These are phyloP conservation scores for Phaseolus coccineus DNA, from an alignment of 331 rosid species.

Conservation along the genomic window DNA sequence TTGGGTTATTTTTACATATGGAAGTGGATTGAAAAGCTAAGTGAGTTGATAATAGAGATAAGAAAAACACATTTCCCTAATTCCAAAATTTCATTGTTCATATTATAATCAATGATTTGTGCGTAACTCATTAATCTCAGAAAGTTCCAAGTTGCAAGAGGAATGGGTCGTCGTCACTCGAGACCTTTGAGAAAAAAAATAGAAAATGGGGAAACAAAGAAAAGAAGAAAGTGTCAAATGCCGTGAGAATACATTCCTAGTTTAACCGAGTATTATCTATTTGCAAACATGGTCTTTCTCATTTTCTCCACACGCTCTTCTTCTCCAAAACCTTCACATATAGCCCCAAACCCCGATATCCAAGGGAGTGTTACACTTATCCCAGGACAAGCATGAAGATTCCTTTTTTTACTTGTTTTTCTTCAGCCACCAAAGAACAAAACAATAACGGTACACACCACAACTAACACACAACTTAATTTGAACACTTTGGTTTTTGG, in stretches of 20 bases:
- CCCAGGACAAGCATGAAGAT: constrained; percentile 55
- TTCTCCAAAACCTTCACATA: constrained; percentile 29
- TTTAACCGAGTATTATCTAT: neutral
- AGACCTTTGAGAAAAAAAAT: neutral
- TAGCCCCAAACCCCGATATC: neutral
- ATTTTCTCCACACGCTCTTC: constrained; percentile 10
- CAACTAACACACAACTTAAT: neutral
- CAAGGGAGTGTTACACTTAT: neutral
- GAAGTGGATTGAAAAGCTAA: neutral
- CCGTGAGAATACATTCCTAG: neutral
- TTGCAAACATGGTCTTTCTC: constrained; percentile 19
- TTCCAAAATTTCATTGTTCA: neutral
- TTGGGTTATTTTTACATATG: neutral
- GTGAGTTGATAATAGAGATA: too few species aligned
- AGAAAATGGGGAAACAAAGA: neutral
- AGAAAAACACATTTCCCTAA: neutral
- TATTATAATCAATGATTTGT: neutral
- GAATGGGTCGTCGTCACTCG: constrained; percentile 23
- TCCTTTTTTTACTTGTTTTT: constrained; percentile 53
- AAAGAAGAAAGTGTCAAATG: constrained; percentile 23
- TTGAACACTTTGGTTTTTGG: neutral
- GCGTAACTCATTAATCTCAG: neutral
- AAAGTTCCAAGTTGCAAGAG: neutral
- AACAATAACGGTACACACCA: constrained; percentile 53
- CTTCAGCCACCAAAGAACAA: constrained; percentile 34